phyloP scores from a whole-genome alignment of 176 grass and related monocot genomes.

The Zoysia japonica region DNA sequence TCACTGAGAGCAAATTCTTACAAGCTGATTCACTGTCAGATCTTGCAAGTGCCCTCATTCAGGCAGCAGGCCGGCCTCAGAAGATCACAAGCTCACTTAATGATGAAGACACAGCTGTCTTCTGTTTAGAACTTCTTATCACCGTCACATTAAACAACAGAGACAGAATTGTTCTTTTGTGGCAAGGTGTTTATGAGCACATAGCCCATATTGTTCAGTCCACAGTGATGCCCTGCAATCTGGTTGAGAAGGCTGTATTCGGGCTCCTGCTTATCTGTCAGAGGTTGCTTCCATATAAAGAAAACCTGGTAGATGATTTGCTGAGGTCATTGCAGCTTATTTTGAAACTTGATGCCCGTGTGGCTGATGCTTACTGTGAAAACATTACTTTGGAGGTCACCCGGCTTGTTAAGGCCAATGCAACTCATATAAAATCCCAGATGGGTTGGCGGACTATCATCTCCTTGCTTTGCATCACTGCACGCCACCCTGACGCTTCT shows the following conservation, averaged over 20 bases:
- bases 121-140: constrained; percentile 90
- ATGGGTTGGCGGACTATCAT: constrained; percentile 95
- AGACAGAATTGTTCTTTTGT: constrained; percentile 88
- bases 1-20: constrained; percentile 94
- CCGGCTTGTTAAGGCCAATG: constrained; percentile 86
- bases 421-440: constrained; percentile 86
- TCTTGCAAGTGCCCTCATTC: constrained; percentile 71
- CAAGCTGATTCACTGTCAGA: constrained; percentile 83
- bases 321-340: constrained; percentile 82
- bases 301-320: constrained; percentile 89
- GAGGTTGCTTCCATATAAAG: constrained; percentile 94
- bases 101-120: constrained; percentile 85
- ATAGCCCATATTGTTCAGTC: constrained; percentile 94
- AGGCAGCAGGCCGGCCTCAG: constrained; percentile 77
- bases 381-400: constrained; percentile 94
- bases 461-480: constrained; percentile 86
- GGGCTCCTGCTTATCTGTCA: constrained; percentile 91
- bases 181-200: constrained; percentile 92
- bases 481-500: constrained; percentile 95
- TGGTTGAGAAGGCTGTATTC: constrained; percentile 97
- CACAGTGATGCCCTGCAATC: constrained; percentile 91
- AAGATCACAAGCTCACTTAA: constrained; percentile 71
- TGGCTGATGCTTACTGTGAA: constrained; percentile 97
- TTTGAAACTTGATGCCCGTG: constrained; percentile 96
- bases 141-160: constrained; percentile 94